These are phyloP conservation scores for Cladobotryum mycophilum DNA, from an alignment of 2,329 filamentous ascomycete genomes.

Conservation along the genomic window DNA sequence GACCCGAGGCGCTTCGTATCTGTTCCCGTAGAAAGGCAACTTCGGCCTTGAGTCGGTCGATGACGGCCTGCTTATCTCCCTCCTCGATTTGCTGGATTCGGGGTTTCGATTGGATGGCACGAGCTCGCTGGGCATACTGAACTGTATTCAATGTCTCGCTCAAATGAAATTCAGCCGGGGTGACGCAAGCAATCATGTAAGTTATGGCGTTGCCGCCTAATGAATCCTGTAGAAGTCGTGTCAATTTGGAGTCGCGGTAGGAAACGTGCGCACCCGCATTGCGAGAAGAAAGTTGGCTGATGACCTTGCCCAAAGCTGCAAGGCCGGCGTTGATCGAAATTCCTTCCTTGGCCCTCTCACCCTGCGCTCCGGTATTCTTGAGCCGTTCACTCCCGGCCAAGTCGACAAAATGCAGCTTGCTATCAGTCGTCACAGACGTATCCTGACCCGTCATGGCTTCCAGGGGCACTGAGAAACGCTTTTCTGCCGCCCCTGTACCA, in stretches of 20 bases:
- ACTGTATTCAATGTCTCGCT: slow-evolving; percentile 98
- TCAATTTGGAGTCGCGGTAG: slow-evolving; percentile 96
- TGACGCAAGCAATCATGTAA: slow-evolving; percentile 99
- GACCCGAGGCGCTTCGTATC: slow-evolving; percentile 72
- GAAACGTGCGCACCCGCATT: slow-evolving; percentile 86
- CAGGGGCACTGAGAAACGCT: slow-evolving; percentile 78
- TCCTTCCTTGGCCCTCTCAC: slow-evolving; percentile 88
- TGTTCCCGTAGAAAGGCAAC: slow-evolving; percentile 91
- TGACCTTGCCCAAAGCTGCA: slow-evolving; percentile 93
- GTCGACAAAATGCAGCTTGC: slow-evolving; percentile 98
- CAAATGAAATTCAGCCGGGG: slow-evolving; percentile 90
- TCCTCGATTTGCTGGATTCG: slow-evolving; percentile 93
- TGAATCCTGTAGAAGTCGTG: slow-evolving; percentile 89
- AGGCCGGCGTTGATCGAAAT: slow-evolving; percentile 98
- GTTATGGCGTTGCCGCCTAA: slow-evolving; percentile 95
- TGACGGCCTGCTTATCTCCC: slow-evolving; percentile 86
- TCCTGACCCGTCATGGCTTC: slow-evolving; percentile 66
- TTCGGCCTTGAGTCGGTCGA: slow-evolving; percentile 89
- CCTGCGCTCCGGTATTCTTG: slow-evolving; percentile 94
- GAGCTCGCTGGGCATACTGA: slow-evolving; percentile 91
- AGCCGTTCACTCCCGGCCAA: slow-evolving; percentile 91
- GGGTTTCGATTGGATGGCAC: slow-evolving; percentile 95
- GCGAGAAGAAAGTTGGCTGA: slow-evolving; percentile 91
- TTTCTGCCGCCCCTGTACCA: slow-evolving; percentile 56
- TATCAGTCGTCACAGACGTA: slow-evolving; percentile 78